Evolutionary conservation across 805 yeast species (phyloP).

Genomic region (Saccharomycopsis fibuligera): DNA sequence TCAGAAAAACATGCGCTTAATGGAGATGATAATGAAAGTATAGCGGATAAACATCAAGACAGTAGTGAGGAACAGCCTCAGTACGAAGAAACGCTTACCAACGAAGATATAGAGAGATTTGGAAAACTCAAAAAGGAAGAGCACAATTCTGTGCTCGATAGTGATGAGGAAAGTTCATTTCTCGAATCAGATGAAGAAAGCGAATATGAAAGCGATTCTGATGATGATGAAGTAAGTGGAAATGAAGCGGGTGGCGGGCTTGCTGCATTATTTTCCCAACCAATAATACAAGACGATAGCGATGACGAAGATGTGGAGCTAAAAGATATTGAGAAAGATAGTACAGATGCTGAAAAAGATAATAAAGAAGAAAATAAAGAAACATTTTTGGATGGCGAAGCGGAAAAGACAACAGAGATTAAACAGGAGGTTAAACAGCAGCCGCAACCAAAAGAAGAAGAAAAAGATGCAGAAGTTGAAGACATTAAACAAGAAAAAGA

Average conservation of each 20-base stretch:
- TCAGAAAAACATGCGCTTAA: conserved; percentile 11
- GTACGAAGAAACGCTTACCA: conserved; percentile 19
- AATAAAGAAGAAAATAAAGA: neutral
- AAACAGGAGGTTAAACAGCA: conserved; percentile 11
- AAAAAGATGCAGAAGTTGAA: conserved; percentile 11
- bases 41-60: neutral
- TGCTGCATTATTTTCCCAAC: conserved; percentile 33
- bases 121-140: conserved; percentile 16
- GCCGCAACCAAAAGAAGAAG: neutral
- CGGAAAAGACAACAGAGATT: conserved; percentile 1
- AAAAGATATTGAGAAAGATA: conserved; percentile 23
- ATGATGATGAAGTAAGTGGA: conserved; percentile 23
- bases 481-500: conserved; percentile 20
- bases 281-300: conserved; percentile 25
- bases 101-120: conserved; percentile 21
- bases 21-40: neutral
- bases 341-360: conserved; percentile 20
- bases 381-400: neutral
- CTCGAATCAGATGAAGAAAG: conserved; percentile 23
- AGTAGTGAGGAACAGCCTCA: neutral
- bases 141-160: conserved; percentile 20
- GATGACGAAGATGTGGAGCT: conserved; percentile 34
- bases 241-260: conserved; percentile 25
- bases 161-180: conserved; percentile 25
- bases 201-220: conserved; percentile 23